Base-by-base conservation (phyloP, 306 rosid species). In the Quercus dentata region DNA sequence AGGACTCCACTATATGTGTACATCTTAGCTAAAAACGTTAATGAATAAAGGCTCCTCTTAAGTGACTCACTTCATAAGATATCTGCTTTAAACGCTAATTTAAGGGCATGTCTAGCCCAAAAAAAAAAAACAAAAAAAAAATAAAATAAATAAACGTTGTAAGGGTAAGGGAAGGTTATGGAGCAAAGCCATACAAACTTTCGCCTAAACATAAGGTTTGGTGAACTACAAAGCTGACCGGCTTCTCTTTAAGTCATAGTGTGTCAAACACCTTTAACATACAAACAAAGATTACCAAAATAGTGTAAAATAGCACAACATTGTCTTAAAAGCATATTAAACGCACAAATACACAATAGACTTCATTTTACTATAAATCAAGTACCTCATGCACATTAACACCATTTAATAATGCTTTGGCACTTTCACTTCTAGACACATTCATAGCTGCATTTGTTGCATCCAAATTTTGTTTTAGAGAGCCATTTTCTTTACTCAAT, bases 401-500 rank as follows among this genome's bases (percentile, higher is more conserved):
- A 49, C 93, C 94, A 85, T 84, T 88, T 71, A 85, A 25, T 6
- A 86, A 81, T 75, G 85, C 76, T 85, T 81, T 85, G 77, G 83
- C 80, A 78, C 82, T 87, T 83, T 87, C 94, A 71, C 69, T 82
- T 88, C 76, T 86, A 68, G 91, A 79, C 5, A 79, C 83, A 76
- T 67, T 80, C 74, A 79, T 28, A 81, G 90, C 83, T 75, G 91
- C 71, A 85, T 83, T 83, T 38, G 88, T 82, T 82, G 86, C 73
- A 33, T 94, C 98, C 86, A 91, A 76, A 81, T 80, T 90, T 76
- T 88, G 95, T 80, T 91, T 95, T 77, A 95, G 81, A 20, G 90
- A 90, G 79, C 92, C 97, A 74, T 95, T 90, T 89, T 95, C 99
- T 85, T 84, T 91, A 82, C 78, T 84, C 86, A 95, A 80, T 86